phyloP scores from a whole-genome alignment of 306 rosid species.

The Vicia villosa region DNA sequence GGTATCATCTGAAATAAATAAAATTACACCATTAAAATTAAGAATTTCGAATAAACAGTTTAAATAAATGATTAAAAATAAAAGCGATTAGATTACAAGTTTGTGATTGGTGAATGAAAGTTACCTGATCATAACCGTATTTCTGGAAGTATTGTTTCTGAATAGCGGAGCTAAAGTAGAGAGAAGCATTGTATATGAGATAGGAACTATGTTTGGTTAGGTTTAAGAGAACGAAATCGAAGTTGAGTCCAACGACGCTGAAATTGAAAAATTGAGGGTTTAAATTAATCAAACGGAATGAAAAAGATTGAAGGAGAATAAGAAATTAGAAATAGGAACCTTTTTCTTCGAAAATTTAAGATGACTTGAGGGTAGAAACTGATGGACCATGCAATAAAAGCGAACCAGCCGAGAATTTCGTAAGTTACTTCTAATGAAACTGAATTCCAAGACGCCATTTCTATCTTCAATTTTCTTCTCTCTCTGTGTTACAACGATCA shows the following conservation, averaged over 20 bases:
- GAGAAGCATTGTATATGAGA: slow-evolving; percentile 79
- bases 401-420: slow-evolving; percentile 77
- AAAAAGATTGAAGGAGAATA: background rate
- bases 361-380: slow-evolving; percentile 90
- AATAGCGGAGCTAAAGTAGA: slow-evolving; percentile 80
- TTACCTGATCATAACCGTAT: slow-evolving; percentile 75
- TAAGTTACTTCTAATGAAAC: slow-evolving; percentile 59
- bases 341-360: slow-evolving; percentile 80
- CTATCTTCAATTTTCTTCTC: background rate
- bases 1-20: slow-evolving; percentile 74
- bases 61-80: background rate
- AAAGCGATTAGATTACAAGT: background rate
- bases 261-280: background rate
- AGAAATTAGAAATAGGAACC: slow-evolving; percentile 39
- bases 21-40: too few species aligned
- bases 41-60: too few species aligned
- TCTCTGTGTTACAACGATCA: too few species aligned
- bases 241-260: slow-evolving; percentile 91
- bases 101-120: slow-evolving; percentile 39
- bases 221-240: slow-evolving; percentile 82
- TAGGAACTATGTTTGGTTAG: slow-evolving; percentile 87
- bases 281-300: background rate
- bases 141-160: slow-evolving; percentile 73
- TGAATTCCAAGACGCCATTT: slow-evolving; percentile 87
- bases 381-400: slow-evolving; percentile 74